Conservation (phyloP, 345 rosid species). For the Bretschneidera sinensis region DNA sequence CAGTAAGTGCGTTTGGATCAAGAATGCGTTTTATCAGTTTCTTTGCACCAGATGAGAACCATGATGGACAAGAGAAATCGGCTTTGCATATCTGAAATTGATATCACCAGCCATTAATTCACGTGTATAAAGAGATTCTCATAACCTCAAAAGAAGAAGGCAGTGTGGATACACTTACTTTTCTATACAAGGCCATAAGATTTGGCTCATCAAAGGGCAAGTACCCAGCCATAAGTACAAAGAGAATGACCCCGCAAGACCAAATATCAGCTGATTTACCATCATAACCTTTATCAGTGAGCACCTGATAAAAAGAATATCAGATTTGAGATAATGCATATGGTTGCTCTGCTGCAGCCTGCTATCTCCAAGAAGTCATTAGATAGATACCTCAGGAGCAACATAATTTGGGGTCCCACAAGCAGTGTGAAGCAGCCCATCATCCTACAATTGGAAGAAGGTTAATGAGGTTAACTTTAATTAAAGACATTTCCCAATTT, state of each 20-base stretch:
- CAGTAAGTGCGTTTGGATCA: slow-evolving; percentile 75
- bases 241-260: slow-evolving; percentile 96
- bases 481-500: not conserved
- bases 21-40: slow-evolving; percentile 68
- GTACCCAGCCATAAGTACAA: slow-evolving; percentile 92
- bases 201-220: slow-evolving; percentile 85
- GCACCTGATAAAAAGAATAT: slow-evolving; percentile 47
- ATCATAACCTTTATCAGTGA: slow-evolving; percentile 81
- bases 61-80: slow-evolving; percentile 60
- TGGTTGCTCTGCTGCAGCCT: slow-evolving; percentile 2
- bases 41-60: slow-evolving; percentile 84
- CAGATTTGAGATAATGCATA: not conserved
- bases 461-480: not conserved
- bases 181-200: slow-evolving; percentile 62
- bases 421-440: slow-evolving; percentile 94
- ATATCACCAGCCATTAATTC: not conserved
- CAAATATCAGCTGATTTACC: slow-evolving; percentile 83
- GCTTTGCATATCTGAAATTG: slow-evolving; percentile 61
- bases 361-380: slow-evolving; percentile 11
- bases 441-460: slow-evolving; percentile 49
- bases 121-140: not conserved
- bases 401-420: slow-evolving; percentile 98
- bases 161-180: slow-evolving; percentile 35
- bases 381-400: slow-evolving; percentile 86
- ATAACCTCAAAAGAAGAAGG: slow-evolving; percentile 14